phyloP scores from a whole-genome alignment of 2,329 filamentous ascomycete species.

The Neonectria ditissima region DNA sequence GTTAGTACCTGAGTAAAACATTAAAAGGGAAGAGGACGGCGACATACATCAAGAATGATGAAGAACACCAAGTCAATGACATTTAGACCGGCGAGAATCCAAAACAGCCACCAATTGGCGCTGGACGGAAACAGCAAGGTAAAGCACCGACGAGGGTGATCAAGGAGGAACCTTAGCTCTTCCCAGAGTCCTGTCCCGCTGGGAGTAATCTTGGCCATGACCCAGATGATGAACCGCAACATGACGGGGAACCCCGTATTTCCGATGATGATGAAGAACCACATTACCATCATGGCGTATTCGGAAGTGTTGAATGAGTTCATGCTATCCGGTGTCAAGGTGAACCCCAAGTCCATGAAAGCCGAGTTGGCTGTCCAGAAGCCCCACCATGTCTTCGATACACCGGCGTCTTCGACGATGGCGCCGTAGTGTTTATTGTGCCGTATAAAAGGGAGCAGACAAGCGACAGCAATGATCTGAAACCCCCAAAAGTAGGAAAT shows the following conservation, averaged over 20 bases:
- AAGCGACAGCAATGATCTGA: slow-evolving; percentile 79
- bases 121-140: slow-evolving; percentile 90
- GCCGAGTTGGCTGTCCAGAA: slow-evolving; percentile 89
- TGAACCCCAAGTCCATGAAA: slow-evolving; percentile 96
- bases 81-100: slow-evolving; percentile 85
- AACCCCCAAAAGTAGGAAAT: slow-evolving; percentile 86
- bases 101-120: slow-evolving; percentile 97
- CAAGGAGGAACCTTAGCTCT: slow-evolving; percentile 88
- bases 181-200: slow-evolving; percentile 81
- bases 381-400: slow-evolving; percentile 87
- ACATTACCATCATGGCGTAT: slow-evolving; percentile 80
- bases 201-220: slow-evolving; percentile 74
- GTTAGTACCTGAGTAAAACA: slow-evolving; percentile 37
- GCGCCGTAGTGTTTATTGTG: slow-evolving; percentile 70
- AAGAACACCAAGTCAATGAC: slow-evolving; percentile 90
- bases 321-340: slow-evolving; percentile 94
- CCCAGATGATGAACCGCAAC: slow-evolving; percentile 93
- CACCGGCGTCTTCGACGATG: slow-evolving; percentile 70
- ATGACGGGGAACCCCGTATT: slow-evolving; percentile 97
- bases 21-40: not conserved
- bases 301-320: slow-evolving; percentile 83
- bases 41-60: slow-evolving; percentile 85
- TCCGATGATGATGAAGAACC: slow-evolving; percentile 91
- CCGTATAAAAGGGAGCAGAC: slow-evolving; percentile 84
- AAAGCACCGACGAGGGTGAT: slow-evolving; percentile 96